Base-by-base conservation (phyloP, 257 asterid genomes). In the Thymus mandschuricus region DNA sequence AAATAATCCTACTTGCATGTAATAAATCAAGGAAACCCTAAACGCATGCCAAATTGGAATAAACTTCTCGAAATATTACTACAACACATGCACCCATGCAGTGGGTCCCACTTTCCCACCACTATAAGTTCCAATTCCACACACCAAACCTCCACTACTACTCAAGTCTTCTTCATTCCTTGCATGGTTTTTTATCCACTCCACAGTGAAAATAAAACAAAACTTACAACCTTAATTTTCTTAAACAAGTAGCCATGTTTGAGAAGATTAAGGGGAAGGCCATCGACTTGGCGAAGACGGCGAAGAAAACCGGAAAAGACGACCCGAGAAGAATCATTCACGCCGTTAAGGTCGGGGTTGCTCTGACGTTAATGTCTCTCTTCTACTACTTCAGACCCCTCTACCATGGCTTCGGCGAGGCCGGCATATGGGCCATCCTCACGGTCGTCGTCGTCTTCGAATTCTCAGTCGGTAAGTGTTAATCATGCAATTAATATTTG, bases 401-500 rank as follows among this genome's bases (percentile, higher is more conserved):
- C 0, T 90, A 85, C 57, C 64, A 83, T 48, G 85, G 86, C 1
- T 88, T 88, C 29, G 96, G 89, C 29, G 80, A 84, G 30, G 79
- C 90, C 0, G 90, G 86, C 56, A 90, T 88, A 80, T 90, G 90
- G 93, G 96, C 92, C 3, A 67, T 88, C 13, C 73, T 90, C 0
- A 88, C 96, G 0, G 93, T 90, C 3, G 88, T 83, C 1, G 89
- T 86, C 5, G 87, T 80, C 0, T 88, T 86, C 10, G 97, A 90
- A 71, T 90, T 80, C 52, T 77, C 93, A 0, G 90, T 81, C 0
- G 96, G 97, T 86, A 79, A 68, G 72, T 21, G 21, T 21, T 21
- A 21, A 21, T 21, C 21, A 21, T 21, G 21, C 21, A 21, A 21
- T 21, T 21, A 21, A 21, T 21, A 21, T 21, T 21, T 21, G 21